Evolutionary conservation across 805 yeast species (phyloP).

Genomic region (Metschnikowia gruessii): DNA sequence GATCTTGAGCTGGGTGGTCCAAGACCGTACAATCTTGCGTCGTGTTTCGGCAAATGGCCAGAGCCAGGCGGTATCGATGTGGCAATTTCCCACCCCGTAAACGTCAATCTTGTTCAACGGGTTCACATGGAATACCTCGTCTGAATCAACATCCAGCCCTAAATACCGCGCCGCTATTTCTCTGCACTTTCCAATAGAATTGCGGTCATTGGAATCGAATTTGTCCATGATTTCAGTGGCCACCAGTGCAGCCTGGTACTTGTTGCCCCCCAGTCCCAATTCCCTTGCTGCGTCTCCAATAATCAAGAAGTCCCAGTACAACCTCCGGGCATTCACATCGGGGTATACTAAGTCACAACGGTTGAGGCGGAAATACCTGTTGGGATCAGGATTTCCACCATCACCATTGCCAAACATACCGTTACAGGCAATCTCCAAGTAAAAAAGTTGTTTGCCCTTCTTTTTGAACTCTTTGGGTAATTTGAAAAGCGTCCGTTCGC

Average conservation of each 20-base stretch:
- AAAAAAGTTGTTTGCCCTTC: slow-evolving; percentile 59
- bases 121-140: slow-evolving; percentile 45
- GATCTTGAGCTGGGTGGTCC: slow-evolving; percentile 88
- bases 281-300: slow-evolving; percentile 91
- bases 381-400: slow-evolving; percentile 67
- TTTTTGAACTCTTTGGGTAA: slow-evolving; percentile 48
- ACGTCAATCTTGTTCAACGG: slow-evolving; percentile 55
- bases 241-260: slow-evolving; percentile 75
- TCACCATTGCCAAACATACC: slow-evolving; percentile 83
- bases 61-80: slow-evolving; percentile 97
- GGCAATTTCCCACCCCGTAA: slow-evolving; percentile 90
- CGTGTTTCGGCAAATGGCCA: slow-evolving; percentile 99
- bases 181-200: slow-evolving; percentile 60
- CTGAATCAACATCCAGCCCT: slow-evolving; percentile 64
- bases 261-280: slow-evolving; percentile 63
- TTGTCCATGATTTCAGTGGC: slow-evolving; percentile 79
- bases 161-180: slow-evolving; percentile 58
- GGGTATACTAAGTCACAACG: slow-evolving; percentile 80
- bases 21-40: slow-evolving; percentile 87
- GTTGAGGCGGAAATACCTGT: slow-evolving; percentile 64
- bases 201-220: slow-evolving; percentile 69
- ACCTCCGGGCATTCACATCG: slow-evolving; percentile 72
- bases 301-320: slow-evolving; percentile 81
- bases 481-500: slow-evolving; percentile 73
- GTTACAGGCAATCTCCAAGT: slow-evolving; percentile 87